Percentiles rank a stretch among this genome's conserved stretches.
These are phyloP conservation scores for Aspergillus transmontanensis DNA, from an alignment of 2,329 filamentous ascomycete species.

Conservation along the genomic window DNA sequence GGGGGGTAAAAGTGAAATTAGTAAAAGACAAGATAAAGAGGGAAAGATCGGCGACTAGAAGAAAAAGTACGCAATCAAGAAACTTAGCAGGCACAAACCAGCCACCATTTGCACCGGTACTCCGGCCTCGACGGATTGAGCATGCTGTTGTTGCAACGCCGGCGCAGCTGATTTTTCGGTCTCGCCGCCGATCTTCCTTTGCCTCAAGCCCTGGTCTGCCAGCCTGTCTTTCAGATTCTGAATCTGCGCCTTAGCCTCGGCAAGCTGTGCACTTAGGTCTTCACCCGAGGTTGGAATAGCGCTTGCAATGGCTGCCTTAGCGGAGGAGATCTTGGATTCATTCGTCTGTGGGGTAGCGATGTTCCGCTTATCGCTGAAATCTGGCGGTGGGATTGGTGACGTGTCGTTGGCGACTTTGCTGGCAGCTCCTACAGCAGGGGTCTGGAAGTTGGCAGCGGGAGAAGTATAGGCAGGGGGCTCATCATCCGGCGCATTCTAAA, in stretches of 20 bases:
- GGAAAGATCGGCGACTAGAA: conserved; percentile 62
- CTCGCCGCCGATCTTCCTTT: conserved; percentile 69
- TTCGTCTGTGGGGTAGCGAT: conserved; percentile 43
- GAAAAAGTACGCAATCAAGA: conserved; percentile 93
- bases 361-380: conserved; percentile 42
- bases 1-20: conserved; percentile 26
- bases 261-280: conserved; percentile 72
- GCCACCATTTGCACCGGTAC: conserved; percentile 87
- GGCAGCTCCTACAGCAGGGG: conserved; percentile 47
- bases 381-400: conserved; percentile 38
- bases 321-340: conserved; percentile 37
- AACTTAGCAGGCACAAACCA: conserved; percentile 81
- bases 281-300: conserved; percentile 53
- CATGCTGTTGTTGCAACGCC: conserved; percentile 57
- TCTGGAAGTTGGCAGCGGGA: conserved; percentile 53
- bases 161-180: conserved; percentile 54
- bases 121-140: conserved; percentile 64
- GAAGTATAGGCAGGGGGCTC: conserved; percentile 60
- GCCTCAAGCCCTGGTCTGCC: conserved; percentile 71
- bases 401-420: conserved; percentile 41
- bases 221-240: conserved; percentile 65
- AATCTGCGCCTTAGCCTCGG: conserved; percentile 74
- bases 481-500: conserved; percentile 39
- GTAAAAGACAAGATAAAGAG: conserved; percentile 21
- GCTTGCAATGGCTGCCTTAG: conserved; percentile 53